A percentile compares a stretch with the other conserved stretches of the same genome.
These are phyloP conservation scores for Creolimax fragrantissima DNA, from an alignment of 78 protist genomes.

Conservation along the genomic window DNA sequence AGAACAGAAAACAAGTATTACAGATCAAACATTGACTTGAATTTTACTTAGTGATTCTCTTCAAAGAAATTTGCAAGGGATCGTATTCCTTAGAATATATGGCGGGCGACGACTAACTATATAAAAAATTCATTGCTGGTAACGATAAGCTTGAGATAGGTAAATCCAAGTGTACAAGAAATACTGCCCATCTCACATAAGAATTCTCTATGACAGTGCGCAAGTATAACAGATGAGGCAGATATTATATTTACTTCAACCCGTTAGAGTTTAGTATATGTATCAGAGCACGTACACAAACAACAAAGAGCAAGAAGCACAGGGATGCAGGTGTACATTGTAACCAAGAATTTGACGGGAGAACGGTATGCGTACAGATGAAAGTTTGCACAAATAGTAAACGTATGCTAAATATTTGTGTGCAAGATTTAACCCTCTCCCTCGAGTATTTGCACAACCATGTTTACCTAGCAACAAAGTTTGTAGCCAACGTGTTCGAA, in stretches of 20 bases:
- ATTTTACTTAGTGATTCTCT: not conserved
- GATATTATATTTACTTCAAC: too few species aligned
- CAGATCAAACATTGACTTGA: not conserved
- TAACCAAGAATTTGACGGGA: not conserved
- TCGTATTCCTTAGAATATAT: not conserved
- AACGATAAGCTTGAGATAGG: not conserved
- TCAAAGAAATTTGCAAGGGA: not conserved
- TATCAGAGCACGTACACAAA: not conserved
- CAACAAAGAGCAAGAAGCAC: not conserved
- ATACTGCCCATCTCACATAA: too few species aligned
- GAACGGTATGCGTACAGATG: not conserved
- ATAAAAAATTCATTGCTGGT: not conserved
- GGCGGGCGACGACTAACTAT: not conserved
- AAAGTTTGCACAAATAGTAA: not conserved
- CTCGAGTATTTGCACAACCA: not conserved
- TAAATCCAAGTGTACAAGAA: not conserved
- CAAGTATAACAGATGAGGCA: too few species aligned
- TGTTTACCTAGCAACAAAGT: not conserved
- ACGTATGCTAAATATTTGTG: not conserved
- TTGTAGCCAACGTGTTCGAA: not conserved
- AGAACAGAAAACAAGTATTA: not conserved
- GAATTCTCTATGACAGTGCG: too few species aligned
- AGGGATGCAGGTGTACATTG: not conserved
- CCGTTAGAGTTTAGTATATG: too few species aligned
- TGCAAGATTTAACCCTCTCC: not conserved